Conservation (phyloP, 1,284 basidiomycete genomes). For the Apiotrichum domesticum region DNA sequence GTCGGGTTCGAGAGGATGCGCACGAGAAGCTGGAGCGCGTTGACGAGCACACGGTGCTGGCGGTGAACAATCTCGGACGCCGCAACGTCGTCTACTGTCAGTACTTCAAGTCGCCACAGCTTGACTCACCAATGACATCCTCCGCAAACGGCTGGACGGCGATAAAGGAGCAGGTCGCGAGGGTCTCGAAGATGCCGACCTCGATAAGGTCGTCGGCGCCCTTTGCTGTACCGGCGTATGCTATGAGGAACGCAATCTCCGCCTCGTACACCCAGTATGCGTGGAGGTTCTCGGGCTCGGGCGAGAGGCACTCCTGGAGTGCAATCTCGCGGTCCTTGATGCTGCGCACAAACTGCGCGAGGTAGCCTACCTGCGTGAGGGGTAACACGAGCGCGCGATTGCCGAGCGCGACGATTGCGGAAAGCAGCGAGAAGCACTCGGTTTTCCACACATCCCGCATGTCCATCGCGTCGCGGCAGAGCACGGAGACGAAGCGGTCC, state of each 20-base stretch:
- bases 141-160: conserved; percentile 74
- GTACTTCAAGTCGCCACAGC: too few relatives aligned
- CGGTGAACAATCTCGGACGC: conserved; percentile 25
- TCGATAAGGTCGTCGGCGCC: conserved; percentile 84
- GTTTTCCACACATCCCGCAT: conserved; percentile 96
- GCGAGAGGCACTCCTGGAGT: conserved; percentile 73
- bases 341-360: conserved; percentile 74
- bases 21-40: conserved; percentile 32
- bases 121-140: conserved; percentile 64
- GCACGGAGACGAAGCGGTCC: conserved; percentile 68
- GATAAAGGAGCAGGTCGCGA: conserved; percentile 81
- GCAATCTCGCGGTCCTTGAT: conserved; percentile 75
- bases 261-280: conserved; percentile 92
- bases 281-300: conserved; percentile 87
- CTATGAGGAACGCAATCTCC: conserved; percentile 79
- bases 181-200: conserved; percentile 65
- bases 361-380: conserved; percentile 68
- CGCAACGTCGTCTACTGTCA: conserved; percentile 12
- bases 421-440: conserved; percentile 56
- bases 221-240: conserved; percentile 70
- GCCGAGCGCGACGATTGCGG: conserved; percentile 53
- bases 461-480: conserved; percentile 86
- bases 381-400: conserved; percentile 56
- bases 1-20: conserved; percentile 26
- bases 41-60: conserved; percentile 36